Conservation (phyloP, 139 green algal genomes). For the Chlamydomonas schloesseri region DNA sequence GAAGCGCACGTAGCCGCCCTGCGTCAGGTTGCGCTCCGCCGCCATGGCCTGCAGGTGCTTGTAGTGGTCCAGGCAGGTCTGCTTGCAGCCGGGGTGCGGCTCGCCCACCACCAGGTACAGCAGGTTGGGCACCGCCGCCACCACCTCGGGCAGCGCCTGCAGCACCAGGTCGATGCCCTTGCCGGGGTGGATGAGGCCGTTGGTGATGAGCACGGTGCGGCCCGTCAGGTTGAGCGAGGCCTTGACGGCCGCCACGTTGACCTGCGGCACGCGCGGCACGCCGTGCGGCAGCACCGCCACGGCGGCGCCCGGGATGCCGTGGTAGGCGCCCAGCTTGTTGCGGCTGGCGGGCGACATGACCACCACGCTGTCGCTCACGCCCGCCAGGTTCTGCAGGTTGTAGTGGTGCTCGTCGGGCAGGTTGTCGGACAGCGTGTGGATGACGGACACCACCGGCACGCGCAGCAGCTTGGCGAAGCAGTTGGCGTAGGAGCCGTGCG, state of each 20-base stretch:
- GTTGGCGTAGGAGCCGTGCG: background rate
- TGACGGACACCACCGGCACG: background rate
- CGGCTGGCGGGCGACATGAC: background rate
- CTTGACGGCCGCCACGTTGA: background rate
- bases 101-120: background rate
- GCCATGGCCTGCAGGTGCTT: background rate
- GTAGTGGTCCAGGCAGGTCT: background rate
- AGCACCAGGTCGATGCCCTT: background rate
- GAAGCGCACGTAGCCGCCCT: background rate
- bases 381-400: background rate
- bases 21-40: background rate
- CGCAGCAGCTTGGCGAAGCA: background rate
- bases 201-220: background rate
- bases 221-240: background rate
- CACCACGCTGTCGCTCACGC: background rate
- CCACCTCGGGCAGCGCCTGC: background rate
- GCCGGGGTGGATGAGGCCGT: background rate
- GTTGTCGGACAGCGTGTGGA: background rate
- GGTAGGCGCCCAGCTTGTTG: constrained; percentile 10
- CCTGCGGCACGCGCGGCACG: background rate
- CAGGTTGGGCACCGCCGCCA: background rate
- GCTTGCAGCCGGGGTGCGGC: background rate
- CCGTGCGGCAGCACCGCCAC: background rate
- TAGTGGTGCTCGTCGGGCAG: background rate
- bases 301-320: background rate